Conservation (phyloP, 345 rosid species). For the Erysimum cheiranthoides region DNA sequence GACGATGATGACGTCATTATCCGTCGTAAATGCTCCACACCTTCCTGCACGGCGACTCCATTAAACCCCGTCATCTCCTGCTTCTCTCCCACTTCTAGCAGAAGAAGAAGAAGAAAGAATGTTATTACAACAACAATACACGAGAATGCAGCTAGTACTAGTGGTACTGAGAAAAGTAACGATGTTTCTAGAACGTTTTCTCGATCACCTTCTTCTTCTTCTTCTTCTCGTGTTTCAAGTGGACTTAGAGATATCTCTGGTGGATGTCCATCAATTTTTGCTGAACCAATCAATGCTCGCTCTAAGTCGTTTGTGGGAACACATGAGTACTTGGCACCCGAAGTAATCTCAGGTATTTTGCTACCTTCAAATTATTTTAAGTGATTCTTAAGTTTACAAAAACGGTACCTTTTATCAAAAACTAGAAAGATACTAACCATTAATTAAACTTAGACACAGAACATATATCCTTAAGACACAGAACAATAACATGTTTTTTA, state of each 20-base stretch:
- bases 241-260: slow-evolving; percentile 17
- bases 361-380: not conserved
- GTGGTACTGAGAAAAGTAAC: slow-evolving; percentile 4
- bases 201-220: slow-evolving; percentile 35
- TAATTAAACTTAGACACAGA: no score
- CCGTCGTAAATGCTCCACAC: slow-evolving; percentile 53
- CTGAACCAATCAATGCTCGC: slow-evolving; percentile 75
- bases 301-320: slow-evolving; percentile 94
- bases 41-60: slow-evolving; percentile 64
- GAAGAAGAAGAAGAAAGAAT: slow-evolving; percentile 45
- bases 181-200: slow-evolving; percentile 36
- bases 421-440: no score
- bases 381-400: not conserved
- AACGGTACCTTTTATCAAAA: not conserved
- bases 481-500: no score
- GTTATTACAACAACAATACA: slow-evolving; percentile 58
- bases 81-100: slow-evolving; percentile 51
- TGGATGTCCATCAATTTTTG: slow-evolving; percentile 62
- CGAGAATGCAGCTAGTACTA: slow-evolving; percentile 48
- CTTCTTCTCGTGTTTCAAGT: slow-evolving; percentile 35
- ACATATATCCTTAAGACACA: no score
- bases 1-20: slow-evolving; percentile 28
- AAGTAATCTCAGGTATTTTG: slow-evolving; percentile 68
- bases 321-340: slow-evolving; percentile 96
- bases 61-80: slow-evolving; percentile 76